Evolutionary conservation across 345 rosid species (phyloP), one percentile per base, ranked within the genome.

Genomic region (Acer yangbiense): DNA sequence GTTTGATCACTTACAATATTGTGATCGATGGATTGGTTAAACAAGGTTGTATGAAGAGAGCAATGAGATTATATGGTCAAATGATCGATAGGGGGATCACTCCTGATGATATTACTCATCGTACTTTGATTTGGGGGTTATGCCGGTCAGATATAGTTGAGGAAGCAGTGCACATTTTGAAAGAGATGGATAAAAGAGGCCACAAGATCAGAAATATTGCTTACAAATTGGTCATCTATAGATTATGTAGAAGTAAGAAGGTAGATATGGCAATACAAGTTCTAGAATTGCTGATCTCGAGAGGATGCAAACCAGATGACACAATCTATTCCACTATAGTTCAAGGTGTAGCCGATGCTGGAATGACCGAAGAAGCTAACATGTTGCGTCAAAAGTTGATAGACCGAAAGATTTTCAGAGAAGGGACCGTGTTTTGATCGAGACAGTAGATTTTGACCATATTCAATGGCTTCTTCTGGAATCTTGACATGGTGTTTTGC

Each of bases 51-150:
- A 82, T 88, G 89, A 82, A 86, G 71, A 85, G 86, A 75, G 93
- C 98, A 8, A 74, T 83, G 83, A 72, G 29, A 57, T 65, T 91
- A 25, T 91, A 91, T 75, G 61, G 75, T 46, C 89, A 83, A 77
- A 90, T 95, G 95, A 55, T 77, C 52, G 88, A 82, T 57, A 76
- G 76, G 65, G 89, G 91, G 75, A 87, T 93, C 44, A 29, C 48
- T 54, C 95, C 98, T 0, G 98, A 95, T 86, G 93, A 90, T 73
- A 88, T 95, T 54, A 89, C 95, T 7, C 93, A 89, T 73, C 87
- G 92, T 20, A 83, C 89, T 35, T 72, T 95, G 63, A 79, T 93
- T 61, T 87, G 95, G 87, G 98, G 98, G 9, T 88, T 87, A 80
- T 87, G 86, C 80, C 84, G 77, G 64, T 86, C 85, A 7, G 82